Evolutionary conservation across 352 stramenopile genomes (phyloP).

Genomic region (Thalassiosira hispida): DNA sequence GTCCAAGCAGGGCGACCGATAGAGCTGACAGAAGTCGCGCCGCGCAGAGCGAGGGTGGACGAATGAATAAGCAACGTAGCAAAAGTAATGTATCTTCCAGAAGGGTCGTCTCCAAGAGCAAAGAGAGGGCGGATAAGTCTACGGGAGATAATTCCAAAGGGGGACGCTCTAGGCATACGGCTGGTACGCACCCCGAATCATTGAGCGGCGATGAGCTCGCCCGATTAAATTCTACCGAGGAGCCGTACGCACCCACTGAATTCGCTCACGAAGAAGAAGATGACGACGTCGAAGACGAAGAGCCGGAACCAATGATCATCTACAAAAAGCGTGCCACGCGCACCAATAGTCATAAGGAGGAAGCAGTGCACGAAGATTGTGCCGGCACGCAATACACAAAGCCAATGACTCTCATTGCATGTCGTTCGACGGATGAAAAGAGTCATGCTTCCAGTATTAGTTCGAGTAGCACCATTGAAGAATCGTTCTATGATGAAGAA

Average conservation of each 20-base stretch:
- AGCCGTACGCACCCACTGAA: no score
- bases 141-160: background rate
- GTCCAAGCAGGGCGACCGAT: background rate
- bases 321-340: background rate
- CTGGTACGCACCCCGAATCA: background rate
- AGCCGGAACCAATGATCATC: background rate
- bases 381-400: background rate
- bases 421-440: background rate
- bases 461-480: background rate
- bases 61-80: background rate
- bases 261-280: background rate
- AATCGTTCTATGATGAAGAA: background rate
- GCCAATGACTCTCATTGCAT: background rate
- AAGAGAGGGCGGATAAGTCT: background rate
- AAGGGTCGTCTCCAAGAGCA: background rate
- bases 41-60: background rate
- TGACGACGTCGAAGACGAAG: background rate
- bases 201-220: background rate
- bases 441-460: background rate
- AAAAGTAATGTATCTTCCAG: no score
- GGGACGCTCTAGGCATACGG: background rate
- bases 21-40: background rate
- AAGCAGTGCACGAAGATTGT: background rate
- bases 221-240: background rate
- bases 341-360: background rate